phyloP scores from a whole-genome alignment of 2,329 filamentous ascomycete species.

The Xylariales sp. region DNA sequence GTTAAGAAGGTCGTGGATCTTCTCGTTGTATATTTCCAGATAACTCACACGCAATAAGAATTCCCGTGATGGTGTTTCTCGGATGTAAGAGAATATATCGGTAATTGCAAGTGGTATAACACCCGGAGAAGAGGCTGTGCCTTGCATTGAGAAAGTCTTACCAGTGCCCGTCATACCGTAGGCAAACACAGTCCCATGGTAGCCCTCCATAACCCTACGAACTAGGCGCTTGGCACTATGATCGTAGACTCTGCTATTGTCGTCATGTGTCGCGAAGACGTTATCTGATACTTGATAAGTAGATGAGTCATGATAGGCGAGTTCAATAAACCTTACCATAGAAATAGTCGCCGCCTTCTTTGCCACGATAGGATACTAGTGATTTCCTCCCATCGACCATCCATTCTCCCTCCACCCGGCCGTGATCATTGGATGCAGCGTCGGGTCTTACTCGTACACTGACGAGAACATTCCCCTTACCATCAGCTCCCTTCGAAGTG shows the following conservation, averaged over 20 bases:
- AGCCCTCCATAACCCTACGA: slow-evolving; percentile 96
- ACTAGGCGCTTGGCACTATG: slow-evolving; percentile 90
- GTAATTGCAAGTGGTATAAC: slow-evolving; percentile 97
- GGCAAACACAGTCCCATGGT: slow-evolving; percentile 95
- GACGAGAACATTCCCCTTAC: slow-evolving; percentile 91
- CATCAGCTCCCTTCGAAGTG: slow-evolving; percentile 54
- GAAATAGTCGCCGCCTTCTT: slow-evolving; percentile 86
- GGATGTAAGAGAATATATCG: slow-evolving; percentile 98
- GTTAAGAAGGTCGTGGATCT: slow-evolving; percentile 87
- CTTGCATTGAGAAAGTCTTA: slow-evolving; percentile 99
- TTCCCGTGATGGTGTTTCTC: slow-evolving; percentile 90
- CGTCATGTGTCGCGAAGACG: slow-evolving; percentile 89
- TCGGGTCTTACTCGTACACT: slow-evolving; percentile 93
- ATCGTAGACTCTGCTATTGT: slow-evolving; percentile 94
- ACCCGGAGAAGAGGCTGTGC: slow-evolving; percentile 88
- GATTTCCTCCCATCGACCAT: slow-evolving; percentile 81
- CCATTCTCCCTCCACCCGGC: slow-evolving; percentile 75
- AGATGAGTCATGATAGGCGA: not conserved
- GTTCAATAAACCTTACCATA: slow-evolving; percentile 61
- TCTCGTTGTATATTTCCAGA: slow-evolving; percentile 98
- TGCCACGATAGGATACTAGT: slow-evolving; percentile 77
- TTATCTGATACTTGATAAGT: slow-evolving; percentile 61
- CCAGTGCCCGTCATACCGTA: slow-evolving; percentile 99
- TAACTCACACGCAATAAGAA: slow-evolving; percentile 96
- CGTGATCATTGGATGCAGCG: slow-evolving; percentile 54